phyloP scores from a whole-genome alignment of 306 rosid genomes.

The Vigna unguiculata region DNA sequence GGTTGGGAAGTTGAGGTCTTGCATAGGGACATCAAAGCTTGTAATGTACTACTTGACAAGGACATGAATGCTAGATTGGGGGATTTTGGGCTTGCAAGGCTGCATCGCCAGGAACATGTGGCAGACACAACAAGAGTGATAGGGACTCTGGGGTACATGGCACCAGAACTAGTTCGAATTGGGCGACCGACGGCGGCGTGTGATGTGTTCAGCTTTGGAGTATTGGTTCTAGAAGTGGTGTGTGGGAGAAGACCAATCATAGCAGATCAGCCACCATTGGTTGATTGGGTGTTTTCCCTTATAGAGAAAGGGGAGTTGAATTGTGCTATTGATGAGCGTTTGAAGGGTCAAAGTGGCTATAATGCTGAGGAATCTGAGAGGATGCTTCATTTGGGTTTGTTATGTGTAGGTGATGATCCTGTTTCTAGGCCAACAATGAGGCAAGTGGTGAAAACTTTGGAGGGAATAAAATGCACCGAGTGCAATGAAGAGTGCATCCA shows the following conservation, averaged over 20 bases:
- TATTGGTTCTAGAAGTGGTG: conserved; percentile 67
- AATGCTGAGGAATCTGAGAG: conserved; percentile 58
- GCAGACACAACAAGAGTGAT: conserved; percentile 61
- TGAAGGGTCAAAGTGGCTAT: conserved; percentile 51
- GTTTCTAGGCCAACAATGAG: conserved; percentile 69
- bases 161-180: conserved; percentile 62
- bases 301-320: conserved; percentile 53
- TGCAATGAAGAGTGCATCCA: conserved; percentile 49
- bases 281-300: conserved; percentile 60
- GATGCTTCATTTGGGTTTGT: conserved; percentile 67
- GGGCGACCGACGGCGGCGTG: conserved; percentile 59
- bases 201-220: conserved; percentile 75
- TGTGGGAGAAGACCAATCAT: conserved; percentile 67
- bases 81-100: conserved; percentile 74
- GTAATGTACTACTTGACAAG: conserved; percentile 73
- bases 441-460: conserved; percentile 66
- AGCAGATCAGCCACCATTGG: conserved; percentile 62
- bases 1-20: conserved; percentile 84
- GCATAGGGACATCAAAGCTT: conserved; percentile 75
- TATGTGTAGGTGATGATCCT: conserved; percentile 66
- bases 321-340: conserved; percentile 58
- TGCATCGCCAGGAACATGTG: conserved; percentile 56
- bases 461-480: conserved; percentile 44
- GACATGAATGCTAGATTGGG: conserved; percentile 77
- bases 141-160: conserved; percentile 80